Conservation (phyloP, 345 rosid species). For the Salix caprea region DNA sequence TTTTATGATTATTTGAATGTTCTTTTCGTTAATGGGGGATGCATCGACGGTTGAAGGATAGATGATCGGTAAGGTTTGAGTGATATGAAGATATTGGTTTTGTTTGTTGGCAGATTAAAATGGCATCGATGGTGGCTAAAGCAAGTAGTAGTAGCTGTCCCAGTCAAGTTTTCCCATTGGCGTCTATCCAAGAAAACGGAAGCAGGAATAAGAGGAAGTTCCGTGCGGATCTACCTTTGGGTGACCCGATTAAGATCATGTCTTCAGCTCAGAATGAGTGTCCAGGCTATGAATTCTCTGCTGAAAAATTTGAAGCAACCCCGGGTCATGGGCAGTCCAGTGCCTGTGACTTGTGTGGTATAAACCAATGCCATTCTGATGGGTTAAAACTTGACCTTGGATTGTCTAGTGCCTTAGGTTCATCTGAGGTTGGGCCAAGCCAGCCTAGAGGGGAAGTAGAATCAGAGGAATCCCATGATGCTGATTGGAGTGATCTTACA, state of each 20-base stretch:
- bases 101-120: slow-evolving; percentile 40
- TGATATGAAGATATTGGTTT: background rate
- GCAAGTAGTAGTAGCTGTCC: slow-evolving; percentile 36
- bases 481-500: slow-evolving; percentile 81
- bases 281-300: slow-evolving; percentile 53
- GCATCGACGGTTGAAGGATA: slow-evolving; percentile 5
- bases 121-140: slow-evolving; percentile 62
- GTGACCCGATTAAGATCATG: slow-evolving; percentile 34
- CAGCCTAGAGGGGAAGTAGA: slow-evolving; percentile 43
- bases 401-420: slow-evolving; percentile 32
- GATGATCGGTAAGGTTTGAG: slow-evolving; percentile 13
- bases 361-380: slow-evolving; percentile 40
- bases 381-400: slow-evolving; percentile 65
- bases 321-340: slow-evolving; percentile 35
- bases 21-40: slow-evolving; percentile 4
- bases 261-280: slow-evolving; percentile 39
- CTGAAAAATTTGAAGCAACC: slow-evolving; percentile 54
- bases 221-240: slow-evolving; percentile 67
- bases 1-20: background rate
- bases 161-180: slow-evolving; percentile 40
- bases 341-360: slow-evolving; percentile 45
- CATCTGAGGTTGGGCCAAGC: slow-evolving; percentile 45
- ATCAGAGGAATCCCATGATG: slow-evolving; percentile 48
- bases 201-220: slow-evolving; percentile 87
- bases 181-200: slow-evolving; percentile 68